Evolutionary conservation across 2,329 filamentous ascomycete genomes (phyloP).

Genomic region (Cyphellophora attinorum): DNA sequence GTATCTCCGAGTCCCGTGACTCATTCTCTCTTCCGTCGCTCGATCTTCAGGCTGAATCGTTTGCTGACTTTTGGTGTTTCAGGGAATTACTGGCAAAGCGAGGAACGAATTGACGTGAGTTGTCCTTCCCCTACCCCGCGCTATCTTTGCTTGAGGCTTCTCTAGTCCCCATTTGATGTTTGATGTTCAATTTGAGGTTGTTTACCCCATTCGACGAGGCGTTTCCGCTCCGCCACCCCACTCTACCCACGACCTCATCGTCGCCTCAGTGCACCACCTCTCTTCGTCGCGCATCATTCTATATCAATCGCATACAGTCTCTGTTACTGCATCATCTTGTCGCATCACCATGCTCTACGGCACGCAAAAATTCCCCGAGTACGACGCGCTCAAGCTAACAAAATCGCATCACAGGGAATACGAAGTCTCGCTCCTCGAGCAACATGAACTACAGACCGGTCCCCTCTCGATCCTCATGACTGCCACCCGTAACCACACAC

Average conservation of each 20-base stretch:
- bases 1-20: slow-evolving; percentile 14
- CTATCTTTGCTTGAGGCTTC: slow-evolving; percentile 3
- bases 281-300: slow-evolving; percentile 1
- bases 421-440: slow-evolving; percentile 73
- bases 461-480: slow-evolving; percentile 93
- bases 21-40: slow-evolving; percentile 8
- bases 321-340: too few species aligned
- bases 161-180: slow-evolving; percentile 11
- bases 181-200: slow-evolving; percentile 8
- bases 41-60: slow-evolving; percentile 4
- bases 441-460: slow-evolving; percentile 69
- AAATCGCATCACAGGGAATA: slow-evolving; percentile 61
- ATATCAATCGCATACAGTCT: slow-evolving; percentile 1
- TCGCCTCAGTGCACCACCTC: slow-evolving; percentile 3
- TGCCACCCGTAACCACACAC: slow-evolving; percentile 84
- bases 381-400: slow-evolving; percentile 3
- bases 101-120: slow-evolving; percentile 84
- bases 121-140: slow-evolving; percentile 6
- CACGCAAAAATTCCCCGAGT: too few species aligned
- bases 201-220: slow-evolving; percentile 10
- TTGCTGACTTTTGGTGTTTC: slow-evolving; percentile 14
- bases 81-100: slow-evolving; percentile 86
- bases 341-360: slow-evolving; percentile 1
- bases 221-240: slow-evolving; percentile 17
- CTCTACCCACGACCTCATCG: slow-evolving; percentile 6